These are phyloP conservation scores for Lachnellula subtilissima DNA, from an alignment of 2,329 filamentous ascomycete genomes.

Conservation along the genomic window DNA sequence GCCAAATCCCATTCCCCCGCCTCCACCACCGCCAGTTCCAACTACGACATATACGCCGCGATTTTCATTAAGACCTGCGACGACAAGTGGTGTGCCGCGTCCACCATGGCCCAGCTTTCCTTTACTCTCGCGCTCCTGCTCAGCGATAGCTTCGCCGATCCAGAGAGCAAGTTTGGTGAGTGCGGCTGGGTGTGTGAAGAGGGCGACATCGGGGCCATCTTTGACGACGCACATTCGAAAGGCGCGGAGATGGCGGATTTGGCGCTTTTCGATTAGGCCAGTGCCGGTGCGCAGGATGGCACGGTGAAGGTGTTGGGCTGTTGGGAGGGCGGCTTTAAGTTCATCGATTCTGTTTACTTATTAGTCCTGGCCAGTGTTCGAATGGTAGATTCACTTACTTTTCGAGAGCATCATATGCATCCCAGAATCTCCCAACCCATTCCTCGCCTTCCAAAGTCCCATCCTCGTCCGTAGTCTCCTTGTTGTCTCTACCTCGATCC, in stretches of 20 bases:
- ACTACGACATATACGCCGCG: constrained; percentile 88
- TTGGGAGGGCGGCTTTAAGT: constrained; percentile 70
- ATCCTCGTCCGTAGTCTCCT: constrained; percentile 42
- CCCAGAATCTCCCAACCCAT: constrained; percentile 65
- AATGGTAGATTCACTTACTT: constrained; percentile 44
- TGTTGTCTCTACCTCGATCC: constrained; percentile 35
- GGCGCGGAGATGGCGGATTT: constrained; percentile 85
- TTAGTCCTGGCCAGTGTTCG: constrained; percentile 38
- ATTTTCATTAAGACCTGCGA: constrained; percentile 83
- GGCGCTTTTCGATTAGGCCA: constrained; percentile 83
- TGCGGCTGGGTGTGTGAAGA: constrained; percentile 90
- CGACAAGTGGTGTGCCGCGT: constrained; percentile 77
- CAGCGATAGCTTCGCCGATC: constrained; percentile 86
- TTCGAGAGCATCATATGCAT: constrained; percentile 67
- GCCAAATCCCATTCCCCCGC: constrained; percentile 59
- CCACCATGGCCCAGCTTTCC: constrained; percentile 65
- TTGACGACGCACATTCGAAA: constrained; percentile 96
- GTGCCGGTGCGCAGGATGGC: constrained; percentile 93
- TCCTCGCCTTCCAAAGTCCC: constrained; percentile 52
- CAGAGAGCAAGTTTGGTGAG: constrained; percentile 90
- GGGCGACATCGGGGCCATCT: constrained; percentile 82
- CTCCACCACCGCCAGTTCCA: constrained; percentile 79
- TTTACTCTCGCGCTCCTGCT: constrained; percentile 75
- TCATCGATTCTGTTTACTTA: constrained; percentile 60
- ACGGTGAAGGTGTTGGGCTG: constrained; percentile 82